Conservation (phyloP, 805 yeast genomes). For the Allodekkera sacchari region DNA sequence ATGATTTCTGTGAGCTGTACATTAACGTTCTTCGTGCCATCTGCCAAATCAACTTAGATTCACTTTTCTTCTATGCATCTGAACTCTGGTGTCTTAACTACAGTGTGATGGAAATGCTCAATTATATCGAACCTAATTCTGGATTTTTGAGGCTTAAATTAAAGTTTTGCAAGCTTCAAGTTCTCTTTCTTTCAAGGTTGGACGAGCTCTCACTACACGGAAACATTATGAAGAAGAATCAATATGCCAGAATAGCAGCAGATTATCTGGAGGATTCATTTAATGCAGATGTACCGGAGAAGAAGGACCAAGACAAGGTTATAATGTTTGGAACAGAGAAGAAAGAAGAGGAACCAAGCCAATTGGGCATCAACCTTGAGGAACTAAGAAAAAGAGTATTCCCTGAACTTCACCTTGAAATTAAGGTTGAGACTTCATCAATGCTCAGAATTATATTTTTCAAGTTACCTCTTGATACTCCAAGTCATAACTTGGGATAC, state of each 20-base stretch:
- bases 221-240: slow-evolving; percentile 21
- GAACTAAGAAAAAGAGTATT: slow-evolving; percentile 18
- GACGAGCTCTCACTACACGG: slow-evolving; percentile 24
- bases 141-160: slow-evolving; percentile 20
- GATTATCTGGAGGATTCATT: slow-evolving; percentile 27
- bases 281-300: slow-evolving; percentile 7
- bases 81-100: slow-evolving; percentile 20
- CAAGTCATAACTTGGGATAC: slow-evolving; percentile 34
- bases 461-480: slow-evolving; percentile 51
- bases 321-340: slow-evolving; percentile 2
- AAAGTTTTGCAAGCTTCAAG: slow-evolving; percentile 24
- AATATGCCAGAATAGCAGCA: slow-evolving; percentile 24
- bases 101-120: slow-evolving; percentile 15
- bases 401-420: slow-evolving; percentile 21
- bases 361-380: slow-evolving; percentile 5
- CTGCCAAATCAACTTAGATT: slow-evolving; percentile 17
- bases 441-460: slow-evolving; percentile 49
- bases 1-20: slow-evolving; percentile 20
- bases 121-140: slow-evolving; percentile 11
- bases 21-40: slow-evolving; percentile 21
- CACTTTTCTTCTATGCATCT: slow-evolving; percentile 19
- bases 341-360: slow-evolving; percentile 1
- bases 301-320: slow-evolving; percentile 1
- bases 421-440: slow-evolving; percentile 44
- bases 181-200: slow-evolving; percentile 17